Evolutionary conservation across 169 alveolate genomes (phyloP).

Genomic region (Plasmodium vivax): DNA sequence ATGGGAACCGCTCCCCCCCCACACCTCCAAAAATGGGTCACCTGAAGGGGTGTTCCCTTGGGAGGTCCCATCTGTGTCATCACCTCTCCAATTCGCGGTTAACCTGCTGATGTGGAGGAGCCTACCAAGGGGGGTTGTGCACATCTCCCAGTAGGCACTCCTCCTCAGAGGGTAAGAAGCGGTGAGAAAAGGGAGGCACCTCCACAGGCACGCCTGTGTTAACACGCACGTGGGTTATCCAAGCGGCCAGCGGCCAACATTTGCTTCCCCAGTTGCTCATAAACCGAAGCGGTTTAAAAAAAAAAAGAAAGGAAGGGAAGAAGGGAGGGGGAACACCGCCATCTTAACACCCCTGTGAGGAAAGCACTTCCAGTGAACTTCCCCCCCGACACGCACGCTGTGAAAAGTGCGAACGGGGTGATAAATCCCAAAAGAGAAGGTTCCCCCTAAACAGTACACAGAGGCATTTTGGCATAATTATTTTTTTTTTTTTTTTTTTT

Average conservation of each 20-base stretch:
- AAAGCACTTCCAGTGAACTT: too few relatives aligned
- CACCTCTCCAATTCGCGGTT: background rate
- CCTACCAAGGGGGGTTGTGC: background rate
- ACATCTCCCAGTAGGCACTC: background rate
- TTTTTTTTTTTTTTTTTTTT: too few relatives aligned
- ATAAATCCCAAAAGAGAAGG: too few relatives aligned
- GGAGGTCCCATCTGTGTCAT: background rate
- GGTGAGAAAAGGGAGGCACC: background rate
- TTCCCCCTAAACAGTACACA: too few relatives aligned
- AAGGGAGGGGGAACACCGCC: too few relatives aligned
- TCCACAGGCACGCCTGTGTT: background rate
- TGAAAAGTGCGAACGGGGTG: too few relatives aligned
- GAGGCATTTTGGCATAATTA: too few relatives aligned
- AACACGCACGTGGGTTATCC: background rate
- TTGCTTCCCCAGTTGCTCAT: too few relatives aligned
- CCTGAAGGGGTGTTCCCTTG: background rate
- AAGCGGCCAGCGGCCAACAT: too few relatives aligned
- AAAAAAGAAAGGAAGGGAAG: too few relatives aligned
- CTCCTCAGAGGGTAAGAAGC: background rate
- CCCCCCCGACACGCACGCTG: too few relatives aligned
- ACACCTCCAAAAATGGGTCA: background rate
- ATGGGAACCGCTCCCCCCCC: background rate
- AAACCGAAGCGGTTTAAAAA: background rate
- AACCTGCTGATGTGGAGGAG: background rate
- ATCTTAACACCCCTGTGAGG: too few relatives aligned